phyloP scores from a whole-genome alignment of 495 filamentous ascomycete genomes.

The Elaphomyces granulatus region DNA sequence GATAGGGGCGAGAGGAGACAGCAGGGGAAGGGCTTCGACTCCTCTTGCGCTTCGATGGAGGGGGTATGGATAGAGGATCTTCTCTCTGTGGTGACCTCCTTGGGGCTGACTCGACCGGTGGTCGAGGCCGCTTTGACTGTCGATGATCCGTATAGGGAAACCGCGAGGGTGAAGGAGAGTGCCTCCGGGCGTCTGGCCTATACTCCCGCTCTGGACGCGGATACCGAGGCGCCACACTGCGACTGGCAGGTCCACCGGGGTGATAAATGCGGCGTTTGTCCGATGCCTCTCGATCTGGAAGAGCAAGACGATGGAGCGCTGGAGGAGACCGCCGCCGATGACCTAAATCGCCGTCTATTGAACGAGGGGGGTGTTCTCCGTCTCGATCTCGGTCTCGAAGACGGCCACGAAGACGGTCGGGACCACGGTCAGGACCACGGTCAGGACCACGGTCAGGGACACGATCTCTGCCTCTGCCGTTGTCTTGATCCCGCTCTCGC shows the following conservation, averaged over 20 bases:
- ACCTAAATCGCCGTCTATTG: slow-evolving; percentile 20
- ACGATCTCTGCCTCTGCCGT: slow-evolving; percentile 24
- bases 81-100: not conserved
- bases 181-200: slow-evolving; percentile 5
- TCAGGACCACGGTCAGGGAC: slow-evolving; percentile 13
- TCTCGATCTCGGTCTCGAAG: not conserved
- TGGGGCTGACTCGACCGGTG: slow-evolving; percentile 18
- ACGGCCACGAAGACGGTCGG: not conserved
- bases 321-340: slow-evolving; percentile 24
- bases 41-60: slow-evolving; percentile 27
- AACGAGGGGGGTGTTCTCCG: slow-evolving; percentile 18
- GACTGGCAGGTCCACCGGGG: slow-evolving; percentile 17
- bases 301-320: slow-evolving; percentile 18
- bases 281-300: slow-evolving; percentile 18
- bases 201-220: not conserved
- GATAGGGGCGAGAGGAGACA: slow-evolving; percentile 10
- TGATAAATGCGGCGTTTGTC: slow-evolving; percentile 20
- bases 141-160: not conserved
- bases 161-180: slow-evolving; percentile 1
- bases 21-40: slow-evolving; percentile 34
- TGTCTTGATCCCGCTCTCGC: slow-evolving; percentile 23
- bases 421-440: not conserved
- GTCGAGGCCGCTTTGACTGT: slow-evolving; percentile 1
- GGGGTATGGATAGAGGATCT: slow-evolving; percentile 9
- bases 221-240: slow-evolving; percentile 17